Evolutionary conservation across 495 filamentous ascomycete species (phyloP), one percentile per base, ranked within the genome.

Genomic region (Choiromyces venosus): DNA sequence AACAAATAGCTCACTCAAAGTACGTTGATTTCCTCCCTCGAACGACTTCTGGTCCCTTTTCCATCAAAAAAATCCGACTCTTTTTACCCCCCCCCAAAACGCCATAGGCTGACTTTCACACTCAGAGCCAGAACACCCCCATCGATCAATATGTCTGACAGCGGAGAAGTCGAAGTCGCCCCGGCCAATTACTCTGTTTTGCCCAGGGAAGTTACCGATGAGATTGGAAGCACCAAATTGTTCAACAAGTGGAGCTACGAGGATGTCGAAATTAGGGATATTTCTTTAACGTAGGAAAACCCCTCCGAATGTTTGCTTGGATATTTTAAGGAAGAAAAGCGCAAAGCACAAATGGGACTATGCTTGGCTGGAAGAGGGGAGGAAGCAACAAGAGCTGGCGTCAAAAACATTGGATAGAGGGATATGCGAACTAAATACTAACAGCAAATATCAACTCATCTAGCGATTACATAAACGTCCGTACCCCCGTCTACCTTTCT

Each of bases 401-500:
- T 33, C 25, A 61, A 65, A 75, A 65, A 37, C 8, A 65, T n/a
- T 56, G 25, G 18, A 42, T 35, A 65, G 9, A 56, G 4, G 56
- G 25, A 72, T 61, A 61, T 61, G 52, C 25, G 25, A 61, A 61
- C 52, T 61, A 1, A 29, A 61, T 33, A 29, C 52, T 61, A 2
- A 61, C 25, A 64, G 36, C 37, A 74, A 67, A 71, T 75, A 65
- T 19, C 38, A 29, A 67, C 21, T 21, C 38, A 67, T 39, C 5
- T 37, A 99, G 95, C 87, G 95, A 99, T 84, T 99, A 99, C 90
- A 95, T 99, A 85, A 94, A 97, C 87, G 97, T 98, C 89, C 94
- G 95, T 79, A 88, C 92, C 73, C 96, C 96, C 76, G 95, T 98
- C 88, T 99, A 97, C 88, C 89, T 96, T 84, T 92, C 95, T 81